Base-by-base conservation (phyloP, 176 grass and related monocot species). In the Metroxylon sagu region DNA sequence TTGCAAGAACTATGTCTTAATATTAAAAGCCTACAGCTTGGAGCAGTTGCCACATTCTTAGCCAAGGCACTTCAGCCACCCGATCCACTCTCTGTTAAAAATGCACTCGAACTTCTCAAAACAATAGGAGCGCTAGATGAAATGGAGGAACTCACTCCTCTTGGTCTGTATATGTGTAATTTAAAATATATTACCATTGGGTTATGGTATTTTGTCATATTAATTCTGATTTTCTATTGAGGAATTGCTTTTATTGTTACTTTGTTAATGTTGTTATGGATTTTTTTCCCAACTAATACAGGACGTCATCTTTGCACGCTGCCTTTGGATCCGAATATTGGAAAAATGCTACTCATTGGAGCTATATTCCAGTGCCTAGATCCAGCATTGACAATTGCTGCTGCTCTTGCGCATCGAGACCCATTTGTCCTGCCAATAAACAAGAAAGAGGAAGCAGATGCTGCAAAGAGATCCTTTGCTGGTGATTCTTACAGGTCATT, bases 341-440 rank as follows among this genome's bases (percentile, higher is more conserved):
- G 92, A 56, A 96, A 96, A 70, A 96, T 96, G 92, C 71, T 96
- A 26, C 78, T 96, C 55, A 85, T 96, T 50, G 92, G 87, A 76
- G 87, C 83, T 61, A 77, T 90, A 59, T 96, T 96, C 67, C 92
- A 96, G 61, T 96, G 92, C 56, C 61, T 96, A 52, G 83, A 90
- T 74, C 83, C 92, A 63, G 83, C 84, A 66, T 71, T 96, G 56
- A 96, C 81, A 66, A 96, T 96, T 66, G 92, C 92, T 70, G 80
- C 92, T 71, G 83, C 87, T 78, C 81, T 90, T 51, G 80, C 87
- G 55, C 71, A 90, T 68, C 77, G 86, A 18, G 85, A 89, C 64
- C 92, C 92, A 68, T 96, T 96, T 82, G 83, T 96, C 16, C 78
- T 90, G 54, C 92, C 92, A 68, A 90, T 96, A 69, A 89, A 83